Conservation (phyloP, 192 early-diverging fungal genomes). For the Thamnidium elegans region DNA sequence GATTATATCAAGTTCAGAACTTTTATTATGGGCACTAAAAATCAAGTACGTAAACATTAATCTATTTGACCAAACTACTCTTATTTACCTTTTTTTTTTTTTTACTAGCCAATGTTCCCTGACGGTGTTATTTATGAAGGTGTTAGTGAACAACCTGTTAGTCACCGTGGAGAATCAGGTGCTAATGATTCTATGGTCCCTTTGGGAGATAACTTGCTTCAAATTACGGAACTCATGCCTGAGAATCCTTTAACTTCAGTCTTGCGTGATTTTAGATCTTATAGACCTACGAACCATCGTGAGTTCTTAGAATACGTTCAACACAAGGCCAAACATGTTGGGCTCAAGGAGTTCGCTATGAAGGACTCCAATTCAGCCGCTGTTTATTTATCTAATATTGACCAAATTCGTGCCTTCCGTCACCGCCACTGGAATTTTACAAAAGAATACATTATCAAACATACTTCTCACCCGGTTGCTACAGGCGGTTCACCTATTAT, state of each 20-base stretch:
- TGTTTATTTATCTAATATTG: conserved; percentile 73
- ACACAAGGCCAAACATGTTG: conserved; percentile 40
- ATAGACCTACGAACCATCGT: conserved; percentile 78
- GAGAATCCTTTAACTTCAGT: conserved; percentile 77
- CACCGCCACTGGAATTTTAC: conserved; percentile 88
- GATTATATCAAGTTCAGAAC: conserved; percentile 89
- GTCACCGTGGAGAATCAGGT: conserved; percentile 80
- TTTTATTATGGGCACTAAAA: conserved; percentile 87
- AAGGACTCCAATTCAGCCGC: conserved; percentile 62
- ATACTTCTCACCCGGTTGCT: conserved; percentile 70
- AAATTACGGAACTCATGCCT: conserved; percentile 77
- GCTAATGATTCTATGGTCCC: conserved; percentile 87
- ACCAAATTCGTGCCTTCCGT: conserved; percentile 81
- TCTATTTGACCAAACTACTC: neutral
- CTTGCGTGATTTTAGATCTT: conserved; percentile 70
- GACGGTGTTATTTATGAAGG: conserved; percentile 86
- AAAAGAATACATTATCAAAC: conserved; percentile 81
- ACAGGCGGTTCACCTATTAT: conserved; percentile 70
- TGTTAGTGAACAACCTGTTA: conserved; percentile 50
- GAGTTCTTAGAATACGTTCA: conserved; percentile 74
- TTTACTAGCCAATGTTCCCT: conserved; percentile 76
- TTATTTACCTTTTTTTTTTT: neutral
- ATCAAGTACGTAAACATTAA: conserved; percentile 41
- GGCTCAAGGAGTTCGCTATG: conserved; percentile 60
- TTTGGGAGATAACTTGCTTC: conserved; percentile 81